Evolutionary conservation across 441 rosid genomes (phyloP).

Genomic region (Corymbia calophylla): DNA sequence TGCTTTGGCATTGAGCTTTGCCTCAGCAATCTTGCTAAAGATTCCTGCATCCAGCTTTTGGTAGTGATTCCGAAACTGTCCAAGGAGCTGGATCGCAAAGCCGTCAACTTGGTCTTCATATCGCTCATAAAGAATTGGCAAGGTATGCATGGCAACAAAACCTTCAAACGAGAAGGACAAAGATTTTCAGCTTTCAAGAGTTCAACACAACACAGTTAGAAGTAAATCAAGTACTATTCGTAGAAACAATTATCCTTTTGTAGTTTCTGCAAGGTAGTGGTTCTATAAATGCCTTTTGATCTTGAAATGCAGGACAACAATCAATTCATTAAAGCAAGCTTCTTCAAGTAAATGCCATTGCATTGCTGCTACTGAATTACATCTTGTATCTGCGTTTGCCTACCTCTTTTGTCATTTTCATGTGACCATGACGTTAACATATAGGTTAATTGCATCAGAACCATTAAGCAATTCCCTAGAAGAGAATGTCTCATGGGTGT

Average conservation of each 20-base stretch:
- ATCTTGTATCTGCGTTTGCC: background rate
- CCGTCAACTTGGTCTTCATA: slow-evolving; percentile 6
- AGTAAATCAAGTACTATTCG: background rate
- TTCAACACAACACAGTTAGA: background rate
- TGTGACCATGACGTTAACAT: background rate
- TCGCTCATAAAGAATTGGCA: slow-evolving; percentile 7
- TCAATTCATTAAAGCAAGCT: background rate
- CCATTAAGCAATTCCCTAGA: background rate
- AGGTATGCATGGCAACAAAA: slow-evolving; percentile 6
- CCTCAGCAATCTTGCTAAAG: slow-evolving; percentile 5
- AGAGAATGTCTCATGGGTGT: background rate
- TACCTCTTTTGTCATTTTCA: background rate
- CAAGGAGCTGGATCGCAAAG: background rate
- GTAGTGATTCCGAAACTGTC: background rate
- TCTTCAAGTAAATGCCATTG: background rate
- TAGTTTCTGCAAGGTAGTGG: background rate
- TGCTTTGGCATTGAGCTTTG: background rate
- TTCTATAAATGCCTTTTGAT: background rate
- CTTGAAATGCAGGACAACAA: background rate
- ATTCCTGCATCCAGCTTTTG: background rate
- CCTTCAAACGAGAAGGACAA: background rate
- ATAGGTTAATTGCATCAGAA: background rate
- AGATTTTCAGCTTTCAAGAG: background rate
- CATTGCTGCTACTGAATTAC: background rate
- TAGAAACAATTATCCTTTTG: background rate